Evolutionary conservation across 1,284 basidiomycete genomes (phyloP), one percentile per base, ranked within the genome.

Genomic region (Puccinia hordei): DNA sequence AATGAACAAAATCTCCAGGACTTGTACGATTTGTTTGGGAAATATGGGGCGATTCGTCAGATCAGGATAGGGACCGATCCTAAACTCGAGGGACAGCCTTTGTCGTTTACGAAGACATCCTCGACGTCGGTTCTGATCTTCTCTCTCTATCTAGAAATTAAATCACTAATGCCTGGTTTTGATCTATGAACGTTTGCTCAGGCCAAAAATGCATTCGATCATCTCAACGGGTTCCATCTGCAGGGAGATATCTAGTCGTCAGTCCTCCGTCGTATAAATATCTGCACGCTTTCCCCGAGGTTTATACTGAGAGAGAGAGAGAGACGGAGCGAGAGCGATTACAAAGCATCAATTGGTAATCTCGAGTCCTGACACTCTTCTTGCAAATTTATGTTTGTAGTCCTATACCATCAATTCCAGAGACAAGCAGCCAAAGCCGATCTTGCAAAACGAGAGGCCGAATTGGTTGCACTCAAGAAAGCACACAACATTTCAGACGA

Each of bases 21-120:
- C 86, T 87, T 98, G 82, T 98, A 98, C 86, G 96, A 99, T 87
- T 89, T 99, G 81, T 99, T 99, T 85, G 96, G 95, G 78, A 92
- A 94, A 82, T 99, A 99, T 87, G 96, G 96, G 61, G 93, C 93
- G 83, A 94, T 99, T 84, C 91, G 96, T 61, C 96, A 99, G 86
- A 92, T 99, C 83, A 90, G 96, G 78, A 90, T 98, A 83, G 96
- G 96, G 66, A 95, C 91, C 83, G 93, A 95, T 84, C 88, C 89
- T 81, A 98, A 98, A 93, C 94, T 38, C 93, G 93, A 84, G 96
- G 96, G 27, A 98, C 96, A 15, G 97, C 96, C 0, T 99, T 96
- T 85, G 92, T 99, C 17, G 86, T 86, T 10, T 87, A 84, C 79
- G 87, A 87, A 82, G 87, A 87, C 69, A 85, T 87, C 66, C 83